Percentiles rank a stretch among this genome's conserved stretches.
These are phyloP conservation scores for Dichomitus squalens DNA, from an alignment of 1,284 basidiomycete genomes.

Conservation along the genomic window DNA sequence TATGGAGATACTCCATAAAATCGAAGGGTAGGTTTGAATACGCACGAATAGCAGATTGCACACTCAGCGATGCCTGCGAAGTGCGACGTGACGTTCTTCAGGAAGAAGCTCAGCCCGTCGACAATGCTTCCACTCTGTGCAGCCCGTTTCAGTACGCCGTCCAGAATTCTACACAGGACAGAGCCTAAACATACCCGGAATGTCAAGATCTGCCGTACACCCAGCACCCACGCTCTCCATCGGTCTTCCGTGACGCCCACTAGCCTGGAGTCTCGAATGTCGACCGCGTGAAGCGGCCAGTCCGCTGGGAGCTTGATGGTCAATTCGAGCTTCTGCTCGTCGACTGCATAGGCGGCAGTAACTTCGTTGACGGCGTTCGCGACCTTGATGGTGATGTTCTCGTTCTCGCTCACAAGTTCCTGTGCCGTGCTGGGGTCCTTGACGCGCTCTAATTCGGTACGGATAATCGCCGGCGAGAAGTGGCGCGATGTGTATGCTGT, in stretches of 20 bases:
- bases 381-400: constrained; percentile 83
- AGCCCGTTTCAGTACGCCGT: not conserved
- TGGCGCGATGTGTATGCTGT: constrained; percentile 81
- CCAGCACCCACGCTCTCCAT: constrained; percentile 95
- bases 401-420: constrained; percentile 82
- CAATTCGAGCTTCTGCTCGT: constrained; percentile 95
- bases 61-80: constrained; percentile 95
- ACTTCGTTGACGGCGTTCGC: constrained; percentile 73
- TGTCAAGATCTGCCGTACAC: constrained; percentile 90
- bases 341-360: constrained; percentile 82
- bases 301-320: constrained; percentile 86
- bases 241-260: constrained; percentile 90
- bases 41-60: constrained; percentile 92
- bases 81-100: constrained; percentile 89
- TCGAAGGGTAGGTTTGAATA: constrained; percentile 10
- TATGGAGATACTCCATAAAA: not conserved
- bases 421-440: constrained; percentile 64
- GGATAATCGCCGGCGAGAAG: constrained; percentile 91
- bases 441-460: constrained; percentile 79
- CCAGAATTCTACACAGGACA: not conserved
- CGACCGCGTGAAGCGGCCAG: constrained; percentile 90
- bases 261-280: constrained; percentile 83
- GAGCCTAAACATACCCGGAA: constrained; percentile 65
- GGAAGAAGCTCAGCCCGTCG: constrained; percentile 92
- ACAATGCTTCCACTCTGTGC: constrained; percentile 86